Conservation (phyloP, 345 rosid genomes). For the Hibiscus mutabilis region DNA sequence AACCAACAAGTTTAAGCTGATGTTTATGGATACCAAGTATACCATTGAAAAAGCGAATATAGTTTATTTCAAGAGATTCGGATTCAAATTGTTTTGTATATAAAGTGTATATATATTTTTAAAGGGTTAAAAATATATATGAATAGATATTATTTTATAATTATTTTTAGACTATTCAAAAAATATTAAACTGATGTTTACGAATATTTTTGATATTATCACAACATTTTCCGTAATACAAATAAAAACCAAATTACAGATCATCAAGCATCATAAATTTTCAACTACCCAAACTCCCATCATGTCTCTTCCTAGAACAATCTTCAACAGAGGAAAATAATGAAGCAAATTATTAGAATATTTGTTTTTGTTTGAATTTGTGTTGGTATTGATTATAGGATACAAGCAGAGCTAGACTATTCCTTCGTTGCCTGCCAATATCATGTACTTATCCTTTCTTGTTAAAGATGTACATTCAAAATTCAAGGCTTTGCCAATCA, state of each 20-base stretch:
- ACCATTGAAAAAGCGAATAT: too few relatives aligned
- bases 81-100: too few relatives aligned
- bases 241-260: not conserved
- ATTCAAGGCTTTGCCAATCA: slow-evolving; percentile 41
- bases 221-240: not conserved
- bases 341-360: too few relatives aligned
- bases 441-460: slow-evolving; percentile 47
- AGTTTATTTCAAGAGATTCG: too few relatives aligned
- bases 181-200: too few relatives aligned
- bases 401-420: not conserved
- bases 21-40: too few relatives aligned
- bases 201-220: not conserved
- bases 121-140: too few relatives aligned
- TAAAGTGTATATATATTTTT: too few relatives aligned
- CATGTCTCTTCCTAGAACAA: not conserved
- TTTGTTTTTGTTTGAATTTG: too few relatives aligned
- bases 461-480: slow-evolving; percentile 48
- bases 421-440: slow-evolving; percentile 51
- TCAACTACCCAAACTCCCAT: not conserved
- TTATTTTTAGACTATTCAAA: too few relatives aligned
- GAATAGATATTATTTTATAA: too few relatives aligned
- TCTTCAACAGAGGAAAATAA: not conserved
- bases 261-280: not conserved
- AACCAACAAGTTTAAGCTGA: not conserved
- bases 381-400: not conserved